Conservation (phyloP, 441 rosid genomes). For the Euphorbia corollata region DNA sequence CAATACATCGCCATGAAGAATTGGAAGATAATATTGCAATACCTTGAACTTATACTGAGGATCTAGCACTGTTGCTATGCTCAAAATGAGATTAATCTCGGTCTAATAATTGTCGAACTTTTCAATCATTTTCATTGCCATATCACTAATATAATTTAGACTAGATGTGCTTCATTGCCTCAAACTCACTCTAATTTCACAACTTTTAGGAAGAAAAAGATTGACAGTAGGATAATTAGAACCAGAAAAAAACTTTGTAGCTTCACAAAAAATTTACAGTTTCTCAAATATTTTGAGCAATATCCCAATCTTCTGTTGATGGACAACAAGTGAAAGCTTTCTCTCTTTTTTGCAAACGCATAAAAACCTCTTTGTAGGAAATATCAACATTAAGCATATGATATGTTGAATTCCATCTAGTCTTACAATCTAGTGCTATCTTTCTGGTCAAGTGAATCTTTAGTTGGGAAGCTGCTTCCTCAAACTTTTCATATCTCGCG, state of each 20-base stretch:
- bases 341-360: background rate
- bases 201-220: too few species aligned
- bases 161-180: background rate
- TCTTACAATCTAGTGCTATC: background rate
- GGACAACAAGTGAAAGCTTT: background rate
- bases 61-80: background rate
- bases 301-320: background rate
- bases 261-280: too few species aligned
- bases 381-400: background rate
- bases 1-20: background rate
- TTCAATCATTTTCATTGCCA: background rate
- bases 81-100: background rate
- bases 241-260: too few species aligned
- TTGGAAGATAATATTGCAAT: background rate
- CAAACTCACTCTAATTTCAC: background rate
- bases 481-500: too few species aligned
- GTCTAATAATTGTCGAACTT: background rate
- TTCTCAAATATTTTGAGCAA: background rate
- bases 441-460: background rate
- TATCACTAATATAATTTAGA: background rate
- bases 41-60: background rate
- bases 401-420: background rate
- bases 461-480: background rate
- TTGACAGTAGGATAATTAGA: too few species aligned
- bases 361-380: background rate